A percentile compares a stretch with the other conserved stretches of the same genome.
Conservation (phyloP, 352 stramenopile species). For the Plasmopara viticola region DNA sequence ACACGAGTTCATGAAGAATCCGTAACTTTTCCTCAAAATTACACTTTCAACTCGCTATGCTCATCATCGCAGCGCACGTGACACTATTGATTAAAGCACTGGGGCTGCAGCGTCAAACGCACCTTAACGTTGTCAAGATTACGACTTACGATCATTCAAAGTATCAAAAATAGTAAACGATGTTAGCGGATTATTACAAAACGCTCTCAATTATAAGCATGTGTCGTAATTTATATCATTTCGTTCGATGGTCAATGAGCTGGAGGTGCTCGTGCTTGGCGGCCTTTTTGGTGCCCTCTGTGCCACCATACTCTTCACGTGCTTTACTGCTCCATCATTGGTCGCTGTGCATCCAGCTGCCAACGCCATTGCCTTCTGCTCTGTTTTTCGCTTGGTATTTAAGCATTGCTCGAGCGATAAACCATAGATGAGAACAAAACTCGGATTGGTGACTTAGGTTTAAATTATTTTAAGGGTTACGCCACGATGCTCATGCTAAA, state of each 20-base stretch:
- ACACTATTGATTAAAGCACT: conserved; percentile 36
- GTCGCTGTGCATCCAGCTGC: conserved; percentile 57
- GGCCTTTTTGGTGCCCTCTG: conserved; percentile 43
- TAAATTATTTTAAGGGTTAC: too few species aligned
- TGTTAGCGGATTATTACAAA: too few species aligned
- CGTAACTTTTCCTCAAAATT: conserved; percentile 23
- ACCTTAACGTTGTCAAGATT: conserved; percentile 12
- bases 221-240: background rate
- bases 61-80: conserved; percentile 41
- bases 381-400: conserved; percentile 52
- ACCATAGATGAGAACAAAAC: conserved; percentile 32
- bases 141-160: conserved; percentile 7
- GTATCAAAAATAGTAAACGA: too few species aligned
- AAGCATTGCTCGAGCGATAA: conserved; percentile 57
- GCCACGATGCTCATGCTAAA: conserved; percentile 2
- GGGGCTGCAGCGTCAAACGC: conserved; percentile 14
- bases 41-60: conserved; percentile 44
- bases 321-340: conserved; percentile 27
- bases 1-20: conserved; percentile 34
- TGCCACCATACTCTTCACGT: conserved; percentile 39
- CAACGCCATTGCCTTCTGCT: conserved; percentile 59
- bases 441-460: conserved; percentile 19
- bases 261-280: conserved; percentile 50
- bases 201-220: too few species aligned
- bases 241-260: conserved; percentile 39